phyloP scores from a whole-genome alignment of 164 flowering plant genomes.

The Chimonanthus salicifolius region DNA sequence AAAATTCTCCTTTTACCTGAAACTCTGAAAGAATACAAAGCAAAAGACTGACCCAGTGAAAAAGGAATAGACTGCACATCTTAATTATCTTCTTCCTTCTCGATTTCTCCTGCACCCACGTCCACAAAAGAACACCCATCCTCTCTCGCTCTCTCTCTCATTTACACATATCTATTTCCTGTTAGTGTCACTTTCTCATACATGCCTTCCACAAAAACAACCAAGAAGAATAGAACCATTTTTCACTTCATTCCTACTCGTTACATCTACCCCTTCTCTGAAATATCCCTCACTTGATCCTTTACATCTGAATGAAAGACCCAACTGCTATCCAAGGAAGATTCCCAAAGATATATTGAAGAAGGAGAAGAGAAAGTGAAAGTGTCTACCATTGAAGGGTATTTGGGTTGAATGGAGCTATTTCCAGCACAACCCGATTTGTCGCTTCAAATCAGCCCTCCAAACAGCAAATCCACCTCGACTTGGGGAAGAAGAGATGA shows the following conservation, averaged over 20 bases:
- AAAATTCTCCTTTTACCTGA: constrained; percentile 12
- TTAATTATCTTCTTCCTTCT: constrained; percentile 1
- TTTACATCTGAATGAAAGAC: constrained; percentile 5
- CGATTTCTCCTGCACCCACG: not conserved
- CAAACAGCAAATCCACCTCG: constrained; percentile 55
- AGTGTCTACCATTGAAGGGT: not conserved
- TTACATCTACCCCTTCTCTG: constrained; percentile 5
- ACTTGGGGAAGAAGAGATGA: constrained; percentile 37
- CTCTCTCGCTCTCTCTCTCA: constrained; percentile 12
- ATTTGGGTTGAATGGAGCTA: constrained; percentile 57
- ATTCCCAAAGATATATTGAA: not conserved
- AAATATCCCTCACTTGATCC: constrained; percentile 1
- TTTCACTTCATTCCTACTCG: constrained; percentile 2
- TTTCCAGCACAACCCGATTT: constrained; percentile 95
- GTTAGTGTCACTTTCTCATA: constrained; percentile 91
- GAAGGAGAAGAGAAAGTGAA: not conserved
- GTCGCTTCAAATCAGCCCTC: constrained; percentile 90
- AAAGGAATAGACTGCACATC: constrained; percentile 27
- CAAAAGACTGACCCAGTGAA: constrained; percentile 22
- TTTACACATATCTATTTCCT: constrained; percentile 19
- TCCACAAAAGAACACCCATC: not conserved
- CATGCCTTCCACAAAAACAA: constrained; percentile 69
- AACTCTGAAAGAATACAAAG: constrained; percentile 14
- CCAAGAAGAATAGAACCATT: constrained; percentile 35
- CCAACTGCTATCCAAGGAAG: not conserved